A percentile compares a stretch with the other conserved stretches of the same genome.
phyloP scores from a whole-genome alignment of 805 yeast genomes.

The Candida schatavii region DNA sequence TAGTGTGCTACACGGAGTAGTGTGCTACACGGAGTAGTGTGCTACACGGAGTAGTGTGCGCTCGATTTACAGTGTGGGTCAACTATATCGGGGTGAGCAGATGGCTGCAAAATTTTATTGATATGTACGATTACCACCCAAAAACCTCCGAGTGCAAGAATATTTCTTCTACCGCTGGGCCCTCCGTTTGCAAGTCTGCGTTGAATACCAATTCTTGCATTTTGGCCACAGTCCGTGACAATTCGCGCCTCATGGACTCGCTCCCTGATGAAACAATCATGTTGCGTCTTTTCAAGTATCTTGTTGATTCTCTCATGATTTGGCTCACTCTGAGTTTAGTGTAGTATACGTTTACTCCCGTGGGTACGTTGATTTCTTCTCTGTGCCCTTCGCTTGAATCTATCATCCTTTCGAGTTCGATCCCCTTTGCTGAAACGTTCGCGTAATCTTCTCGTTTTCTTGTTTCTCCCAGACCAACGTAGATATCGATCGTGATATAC shows the following conservation, averaged over 20 bases:
- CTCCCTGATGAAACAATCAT: conserved; percentile 48
- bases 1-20: no score
- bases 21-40: no score
- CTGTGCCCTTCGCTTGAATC: conserved; percentile 5
- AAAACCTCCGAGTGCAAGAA: conserved; percentile 51
- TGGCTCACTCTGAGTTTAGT: conserved; percentile 18
- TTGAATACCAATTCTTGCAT: conserved; percentile 36
- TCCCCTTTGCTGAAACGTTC: background rate
- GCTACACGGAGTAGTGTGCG: background rate
- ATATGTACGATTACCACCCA: conserved; percentile 47
- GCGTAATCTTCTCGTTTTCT: background rate
- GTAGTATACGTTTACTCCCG: conserved; percentile 14
- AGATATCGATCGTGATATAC: conserved; percentile 23
- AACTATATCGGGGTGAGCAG: background rate
- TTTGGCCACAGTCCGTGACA: conserved; percentile 38
- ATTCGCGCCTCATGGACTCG: conserved; percentile 32
- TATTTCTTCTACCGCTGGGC: conserved; percentile 36
- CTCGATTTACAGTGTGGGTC: background rate
- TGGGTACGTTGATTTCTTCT: background rate
- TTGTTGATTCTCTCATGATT: conserved; percentile 15
- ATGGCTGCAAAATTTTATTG: background rate
- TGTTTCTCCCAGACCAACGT: conserved; percentile 11
- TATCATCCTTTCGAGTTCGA: background rate
- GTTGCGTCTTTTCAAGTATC: conserved; percentile 26
- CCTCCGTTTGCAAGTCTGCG: conserved; percentile 19